Evolutionary conservation across 306 rosid genomes (phyloP).

Genomic region (Glycyrrhiza uralensis): DNA sequence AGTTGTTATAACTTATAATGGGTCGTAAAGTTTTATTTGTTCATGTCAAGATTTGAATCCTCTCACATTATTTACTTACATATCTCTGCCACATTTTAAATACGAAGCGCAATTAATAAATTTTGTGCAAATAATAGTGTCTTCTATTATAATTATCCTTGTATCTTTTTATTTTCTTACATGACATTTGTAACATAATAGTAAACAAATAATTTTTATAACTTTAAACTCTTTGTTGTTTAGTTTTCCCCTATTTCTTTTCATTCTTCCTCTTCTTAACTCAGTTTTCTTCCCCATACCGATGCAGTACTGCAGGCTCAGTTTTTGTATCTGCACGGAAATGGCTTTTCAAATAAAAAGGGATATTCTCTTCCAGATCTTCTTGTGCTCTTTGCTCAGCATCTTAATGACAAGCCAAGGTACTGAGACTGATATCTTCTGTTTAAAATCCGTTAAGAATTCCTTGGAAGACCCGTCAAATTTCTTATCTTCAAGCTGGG

Average conservation of each 20-base stretch:
- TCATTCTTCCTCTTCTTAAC: background rate
- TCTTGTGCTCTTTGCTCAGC: background rate
- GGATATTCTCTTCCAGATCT: background rate
- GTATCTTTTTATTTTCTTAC: too few species aligned
- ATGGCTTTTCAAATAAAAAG: background rate
- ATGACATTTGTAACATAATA: too few species aligned
- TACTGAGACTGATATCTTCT: background rate
- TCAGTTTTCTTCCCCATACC: background rate
- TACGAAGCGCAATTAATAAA: too few species aligned
- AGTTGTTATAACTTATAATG: too few species aligned
- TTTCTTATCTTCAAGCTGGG: background rate
- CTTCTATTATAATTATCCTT: too few species aligned
- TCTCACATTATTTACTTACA: too few species aligned
- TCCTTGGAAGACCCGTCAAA: slow-evolving; percentile 15
- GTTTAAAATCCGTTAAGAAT: slow-evolving; percentile 10
- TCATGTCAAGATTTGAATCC: too few species aligned
- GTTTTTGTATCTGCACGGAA: background rate
- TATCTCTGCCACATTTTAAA: too few species aligned
- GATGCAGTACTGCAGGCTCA: background rate
- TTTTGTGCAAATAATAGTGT: background rate
- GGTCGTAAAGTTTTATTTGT: too few species aligned
- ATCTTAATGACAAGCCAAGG: background rate
- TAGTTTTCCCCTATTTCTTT: too few species aligned
- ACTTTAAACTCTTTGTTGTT: too few species aligned
- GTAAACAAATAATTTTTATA: too few species aligned